Evolutionary conservation across 345 rosid genomes (phyloP).

Genomic region (Tarenaya hassleriana): DNA sequence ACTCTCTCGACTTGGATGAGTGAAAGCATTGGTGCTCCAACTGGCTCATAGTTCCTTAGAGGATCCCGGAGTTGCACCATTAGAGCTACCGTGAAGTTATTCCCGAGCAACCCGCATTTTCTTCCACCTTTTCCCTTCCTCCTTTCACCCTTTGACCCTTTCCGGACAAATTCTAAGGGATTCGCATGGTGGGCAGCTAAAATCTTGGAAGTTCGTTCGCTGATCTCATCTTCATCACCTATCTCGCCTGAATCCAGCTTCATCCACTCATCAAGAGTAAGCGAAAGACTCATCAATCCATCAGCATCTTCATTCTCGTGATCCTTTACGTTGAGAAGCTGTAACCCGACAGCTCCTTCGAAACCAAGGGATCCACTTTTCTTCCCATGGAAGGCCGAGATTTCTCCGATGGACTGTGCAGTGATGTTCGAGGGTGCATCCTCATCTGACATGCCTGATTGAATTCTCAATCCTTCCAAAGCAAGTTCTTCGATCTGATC

Average conservation of each 20-base stretch:
- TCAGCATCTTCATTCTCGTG: slow-evolving; percentile 49
- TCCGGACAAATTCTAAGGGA: slow-evolving; percentile 54
- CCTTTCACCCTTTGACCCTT: slow-evolving; percentile 69
- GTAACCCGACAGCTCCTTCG: slow-evolving; percentile 86
- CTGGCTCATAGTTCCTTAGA: slow-evolving; percentile 72
- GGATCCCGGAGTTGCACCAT: slow-evolving; percentile 93
- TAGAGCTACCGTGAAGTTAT: slow-evolving; percentile 83
- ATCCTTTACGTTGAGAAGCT: slow-evolving; percentile 63
- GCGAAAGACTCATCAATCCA: slow-evolving; percentile 80
- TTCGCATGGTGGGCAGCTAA: slow-evolving; percentile 90
- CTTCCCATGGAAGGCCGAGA: slow-evolving; percentile 68
- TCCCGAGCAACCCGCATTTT: slow-evolving; percentile 79
- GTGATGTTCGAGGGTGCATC: slow-evolving; percentile 74
- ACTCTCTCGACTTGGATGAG: slow-evolving; percentile 94
- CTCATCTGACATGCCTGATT: slow-evolving; percentile 73
- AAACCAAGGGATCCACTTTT: slow-evolving; percentile 46
- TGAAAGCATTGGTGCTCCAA: slow-evolving; percentile 93
- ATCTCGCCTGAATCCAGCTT: slow-evolving; percentile 81
- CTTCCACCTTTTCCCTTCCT: slow-evolving; percentile 54
- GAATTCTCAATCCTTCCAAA: slow-evolving; percentile 88
- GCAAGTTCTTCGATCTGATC: slow-evolving; percentile 96
- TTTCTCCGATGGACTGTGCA: slow-evolving; percentile 57
- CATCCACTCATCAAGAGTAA: slow-evolving; percentile 95
- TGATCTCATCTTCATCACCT: slow-evolving; percentile 67
- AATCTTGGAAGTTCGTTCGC: slow-evolving; percentile 72